Evolutionary conservation across 2,329 filamentous ascomycete genomes (phyloP).

Genomic region (Colletotrichum nymphaeae): DNA sequence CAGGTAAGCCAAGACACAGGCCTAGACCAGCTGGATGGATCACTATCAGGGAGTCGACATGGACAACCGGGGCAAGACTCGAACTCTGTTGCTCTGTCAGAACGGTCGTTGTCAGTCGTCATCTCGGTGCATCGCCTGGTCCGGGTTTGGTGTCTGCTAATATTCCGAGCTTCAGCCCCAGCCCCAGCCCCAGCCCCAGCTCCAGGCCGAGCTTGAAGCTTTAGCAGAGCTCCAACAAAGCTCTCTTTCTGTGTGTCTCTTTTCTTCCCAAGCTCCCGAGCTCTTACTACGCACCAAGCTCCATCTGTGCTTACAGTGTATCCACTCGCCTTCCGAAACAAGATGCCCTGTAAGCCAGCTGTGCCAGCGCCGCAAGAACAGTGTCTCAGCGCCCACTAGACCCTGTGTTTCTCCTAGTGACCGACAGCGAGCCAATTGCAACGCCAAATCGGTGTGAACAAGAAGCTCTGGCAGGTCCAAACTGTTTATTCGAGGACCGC

Average conservation of each 20-base stretch:
- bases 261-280: neutral
- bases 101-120: constrained; percentile 12
- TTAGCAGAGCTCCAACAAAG: neutral
- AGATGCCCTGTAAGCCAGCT: constrained; percentile 7
- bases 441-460: neutral
- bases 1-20: constrained; percentile 6
- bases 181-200: constrained; percentile 13
- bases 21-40: constrained; percentile 25
- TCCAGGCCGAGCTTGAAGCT: neutral
- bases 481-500: constrained; percentile 15
- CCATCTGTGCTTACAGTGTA: neutral
- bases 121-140: constrained; percentile 22
- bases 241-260: neutral
- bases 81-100: constrained; percentile 24
- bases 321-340: constrained; percentile 30
- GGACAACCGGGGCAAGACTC: neutral
- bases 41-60: constrained; percentile 9
- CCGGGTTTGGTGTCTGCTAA: neutral
- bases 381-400: constrained; percentile 12
- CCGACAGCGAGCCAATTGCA: constrained; percentile 3
- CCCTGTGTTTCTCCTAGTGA: neutral
- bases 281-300: neutral
- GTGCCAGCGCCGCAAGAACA: constrained; percentile 13
- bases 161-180: constrained; percentile 9
- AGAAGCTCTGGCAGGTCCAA: neutral